Conservation (phyloP, 1,284 basidiomycete species). For the Puccinia horiana region DNA sequence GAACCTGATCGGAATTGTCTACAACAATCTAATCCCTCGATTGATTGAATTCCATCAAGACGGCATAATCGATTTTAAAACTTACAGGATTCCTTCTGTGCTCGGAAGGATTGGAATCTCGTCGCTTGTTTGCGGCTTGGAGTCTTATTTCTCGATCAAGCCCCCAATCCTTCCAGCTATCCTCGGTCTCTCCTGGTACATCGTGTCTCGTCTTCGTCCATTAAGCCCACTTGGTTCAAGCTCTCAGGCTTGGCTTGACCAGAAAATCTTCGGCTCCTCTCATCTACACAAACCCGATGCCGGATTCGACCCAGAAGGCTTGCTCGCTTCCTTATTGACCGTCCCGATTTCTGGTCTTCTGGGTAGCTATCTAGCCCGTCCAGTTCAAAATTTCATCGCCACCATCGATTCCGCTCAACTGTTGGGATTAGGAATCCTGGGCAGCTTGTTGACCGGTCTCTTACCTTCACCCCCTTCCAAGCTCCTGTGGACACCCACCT, state of each 20-base stretch:
- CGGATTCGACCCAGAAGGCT: conserved; percentile 41
- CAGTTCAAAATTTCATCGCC: background rate
- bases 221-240: background rate
- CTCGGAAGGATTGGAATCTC: conserved; percentile 29
- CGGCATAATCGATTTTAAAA: background rate
- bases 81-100: conserved; percentile 44
- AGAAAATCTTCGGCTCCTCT: background rate
- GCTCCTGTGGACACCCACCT: conserved; percentile 36
- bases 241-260: conserved; percentile 33
- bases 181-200: conserved; percentile 18
- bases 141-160: background rate
- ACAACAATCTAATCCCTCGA: conserved; percentile 40
- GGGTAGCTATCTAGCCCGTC: conserved; percentile 28
- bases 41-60: background rate
- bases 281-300: conserved; percentile 13
- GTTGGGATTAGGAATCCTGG: background rate
- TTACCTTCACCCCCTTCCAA: conserved; percentile 20
- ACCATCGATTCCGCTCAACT: background rate
- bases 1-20: conserved; percentile 26
- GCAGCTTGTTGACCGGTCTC: conserved; percentile 17
- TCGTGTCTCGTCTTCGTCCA: background rate
- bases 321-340: conserved; percentile 33
- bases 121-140: background rate
- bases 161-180: conserved; percentile 5
- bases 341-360: conserved; percentile 33